Percentiles rank a stretch among this genome's conserved stretches.
phyloP scores from a whole-genome alignment of 2,329 filamentous ascomycete genomes.

The Sclerotinia borealis region DNA sequence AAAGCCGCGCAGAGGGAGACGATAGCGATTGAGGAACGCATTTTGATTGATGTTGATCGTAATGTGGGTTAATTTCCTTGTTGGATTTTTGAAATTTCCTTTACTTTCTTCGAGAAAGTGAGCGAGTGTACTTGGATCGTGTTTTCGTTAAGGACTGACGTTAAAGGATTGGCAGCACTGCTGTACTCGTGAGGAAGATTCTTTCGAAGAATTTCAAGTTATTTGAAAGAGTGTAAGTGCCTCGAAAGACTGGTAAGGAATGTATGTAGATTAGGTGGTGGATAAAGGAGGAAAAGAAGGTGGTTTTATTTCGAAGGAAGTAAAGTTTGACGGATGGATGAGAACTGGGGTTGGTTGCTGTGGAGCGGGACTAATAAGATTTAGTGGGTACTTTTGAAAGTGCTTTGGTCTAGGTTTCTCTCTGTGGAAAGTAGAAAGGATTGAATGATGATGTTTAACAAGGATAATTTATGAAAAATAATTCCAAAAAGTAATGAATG shows the following conservation, averaged over 20 bases:
- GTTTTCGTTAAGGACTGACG: conserved; percentile 10
- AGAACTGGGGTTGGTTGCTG: conserved; percentile 6
- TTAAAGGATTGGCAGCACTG: conserved; percentile 28
- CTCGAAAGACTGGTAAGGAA: conserved; percentile 20
- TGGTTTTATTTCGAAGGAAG: conserved; percentile 10
- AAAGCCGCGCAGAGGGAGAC: conserved; percentile 33
- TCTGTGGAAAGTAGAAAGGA: conserved; percentile 4
- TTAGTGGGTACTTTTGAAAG: background rate
- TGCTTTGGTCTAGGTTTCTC: background rate
- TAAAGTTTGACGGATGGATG: background rate
- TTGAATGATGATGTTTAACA: background rate
- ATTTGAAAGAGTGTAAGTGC: conserved; percentile 25
- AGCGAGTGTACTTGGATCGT: conserved; percentile 16
- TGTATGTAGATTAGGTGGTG: conserved; percentile 8
- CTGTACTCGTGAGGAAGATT: conserved; percentile 26
- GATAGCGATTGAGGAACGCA: conserved; percentile 37
- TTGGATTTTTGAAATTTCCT: background rate
- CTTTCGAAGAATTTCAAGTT: conserved; percentile 23
- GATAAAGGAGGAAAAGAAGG: background rate
- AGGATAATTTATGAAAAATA: background rate
- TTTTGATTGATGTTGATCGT: conserved; percentile 27
- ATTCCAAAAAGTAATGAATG: background rate
- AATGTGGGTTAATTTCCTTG: conserved; percentile 6
- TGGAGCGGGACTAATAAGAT: background rate
- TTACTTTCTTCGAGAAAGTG: conserved; percentile 26